Evolutionary conservation across 2,329 filamentous ascomycete species (phyloP), one percentile per base, ranked within the genome.

Genomic region (Xylaria sp.): DNA sequence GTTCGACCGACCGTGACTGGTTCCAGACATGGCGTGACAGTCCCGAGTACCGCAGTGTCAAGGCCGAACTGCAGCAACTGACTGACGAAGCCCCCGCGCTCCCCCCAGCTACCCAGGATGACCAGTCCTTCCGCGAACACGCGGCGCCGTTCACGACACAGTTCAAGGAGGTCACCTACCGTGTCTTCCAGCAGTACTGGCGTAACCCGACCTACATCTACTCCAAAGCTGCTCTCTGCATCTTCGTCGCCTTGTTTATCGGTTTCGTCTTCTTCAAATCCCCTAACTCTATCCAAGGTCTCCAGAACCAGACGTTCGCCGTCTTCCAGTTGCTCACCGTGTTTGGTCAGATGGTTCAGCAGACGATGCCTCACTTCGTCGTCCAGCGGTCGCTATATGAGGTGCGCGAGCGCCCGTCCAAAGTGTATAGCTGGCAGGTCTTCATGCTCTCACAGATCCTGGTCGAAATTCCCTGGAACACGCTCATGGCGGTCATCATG

Each of bases 121-220:
- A 80, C 44, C 70, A 76, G 11, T 76, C 75, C 66, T 91, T 88
- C 76, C 84, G 86, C 63, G 91, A 96, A 74, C 96, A 96, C 63
- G 93, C 93, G 3, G 90, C 91, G 4, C 86, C 90, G 0, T 92
- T 96, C 73, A 71, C 68, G 40, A 72, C 80, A 7, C 93, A 97
- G 75, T 79, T 94, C 41, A 79, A 77, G 58, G 83, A 88, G 71
- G 90, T 92, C 58, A 83, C 86, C 17, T 75, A 84, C 67, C 91
- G 93, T 71, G 90, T 95, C 25, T 95, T 95, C 81, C 86, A 93
- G 73, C 92, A 96, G 75, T 96, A 95, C 83, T 96, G 93, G 92
- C 90, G 93, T 62, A 93, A 89, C 0, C 93, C 93, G 0, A 85
- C 88, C 4, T 96, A 96, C 80, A 93, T 97, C 75, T 96, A 94